Percentiles rank a stretch among this genome's conserved stretches.
phyloP scores from a whole-genome alignment of 148 eudicot species.

The Dysphania ambrosioides region DNA sequence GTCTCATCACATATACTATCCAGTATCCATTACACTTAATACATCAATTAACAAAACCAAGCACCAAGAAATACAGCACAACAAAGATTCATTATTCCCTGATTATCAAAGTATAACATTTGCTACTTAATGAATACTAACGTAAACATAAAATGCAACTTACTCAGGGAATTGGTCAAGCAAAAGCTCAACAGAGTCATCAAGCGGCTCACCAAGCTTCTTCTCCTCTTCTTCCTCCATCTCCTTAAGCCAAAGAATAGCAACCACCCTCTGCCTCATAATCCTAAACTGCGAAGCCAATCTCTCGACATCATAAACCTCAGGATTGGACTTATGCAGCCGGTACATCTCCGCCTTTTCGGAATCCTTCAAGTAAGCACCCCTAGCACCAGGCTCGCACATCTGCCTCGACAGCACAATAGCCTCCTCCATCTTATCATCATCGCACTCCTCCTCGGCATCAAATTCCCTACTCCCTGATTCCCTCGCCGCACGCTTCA shows the following conservation, averaged over 20 bases:
- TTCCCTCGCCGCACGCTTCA: constrained; percentile 32
- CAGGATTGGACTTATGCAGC: constrained; percentile 82
- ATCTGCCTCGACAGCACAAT: constrained; percentile 64
- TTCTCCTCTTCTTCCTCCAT: constrained; percentile 81
- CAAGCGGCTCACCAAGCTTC: constrained; percentile 65
- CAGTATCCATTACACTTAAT: background rate
- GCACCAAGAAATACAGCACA: background rate
- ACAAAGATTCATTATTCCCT: background rate
- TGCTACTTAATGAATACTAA: too few relatives aligned
- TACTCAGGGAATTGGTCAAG: constrained; percentile 77
- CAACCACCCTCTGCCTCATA: constrained; percentile 90
- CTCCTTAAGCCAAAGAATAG: constrained; percentile 87
- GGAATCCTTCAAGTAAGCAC: constrained; percentile 76
- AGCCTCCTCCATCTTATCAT: constrained; percentile 41
- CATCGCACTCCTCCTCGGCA: constrained; percentile 39
- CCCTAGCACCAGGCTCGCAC: constrained; percentile 85
- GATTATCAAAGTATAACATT: too few relatives aligned
- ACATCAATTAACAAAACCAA: background rate
- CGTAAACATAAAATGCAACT: constrained; percentile 18
- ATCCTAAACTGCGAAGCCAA: constrained; percentile 77
- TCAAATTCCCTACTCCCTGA: constrained; percentile 8
- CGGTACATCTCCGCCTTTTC: constrained; percentile 88
- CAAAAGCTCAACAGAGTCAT: constrained; percentile 85
- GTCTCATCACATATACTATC: background rate
- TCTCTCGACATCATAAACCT: constrained; percentile 63